Evolutionary conservation across 148 eudicot genomes (phyloP).

Genomic region (Silene conica): DNA sequence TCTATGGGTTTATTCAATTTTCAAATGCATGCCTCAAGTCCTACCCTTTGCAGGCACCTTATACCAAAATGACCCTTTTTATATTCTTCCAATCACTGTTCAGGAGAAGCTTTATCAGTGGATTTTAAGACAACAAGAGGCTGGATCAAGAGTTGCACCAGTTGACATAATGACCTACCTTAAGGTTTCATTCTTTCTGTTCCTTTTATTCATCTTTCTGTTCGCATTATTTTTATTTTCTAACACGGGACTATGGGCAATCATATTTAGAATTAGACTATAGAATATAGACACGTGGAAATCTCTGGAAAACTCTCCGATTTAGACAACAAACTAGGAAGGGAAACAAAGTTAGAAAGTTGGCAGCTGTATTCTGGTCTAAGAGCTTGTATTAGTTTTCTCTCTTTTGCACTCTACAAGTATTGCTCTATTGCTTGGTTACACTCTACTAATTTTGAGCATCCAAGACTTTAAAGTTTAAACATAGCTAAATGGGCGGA

Average conservation of each 20-base stretch:
- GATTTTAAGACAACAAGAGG: conserved; percentile 79
- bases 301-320: not conserved
- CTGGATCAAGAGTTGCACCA: conserved; percentile 65
- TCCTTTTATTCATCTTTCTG: not conserved
- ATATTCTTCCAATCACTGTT: conserved; percentile 8
- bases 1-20: not conserved
- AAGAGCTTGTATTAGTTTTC: not conserved
- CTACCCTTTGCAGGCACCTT: not conserved
- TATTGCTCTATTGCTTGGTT: not conserved
- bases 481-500: not conserved
- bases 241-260: not conserved
- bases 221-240: not conserved
- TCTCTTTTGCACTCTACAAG: not conserved
- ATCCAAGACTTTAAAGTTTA: not conserved
- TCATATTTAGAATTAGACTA: not conserved
- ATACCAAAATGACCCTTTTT: not conserved
- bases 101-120: conserved; percentile 87
- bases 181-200: conserved; percentile 38
- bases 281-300: not conserved
- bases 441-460: not conserved
- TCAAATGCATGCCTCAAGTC: not conserved
- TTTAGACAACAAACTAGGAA: not conserved
- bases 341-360: not conserved
- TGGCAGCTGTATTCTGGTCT: not conserved
- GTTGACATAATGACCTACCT: conserved; percentile 57